Base-by-base conservation (phyloP, 768 basidiomycete species). In the Lenzites betulinus region DNA sequence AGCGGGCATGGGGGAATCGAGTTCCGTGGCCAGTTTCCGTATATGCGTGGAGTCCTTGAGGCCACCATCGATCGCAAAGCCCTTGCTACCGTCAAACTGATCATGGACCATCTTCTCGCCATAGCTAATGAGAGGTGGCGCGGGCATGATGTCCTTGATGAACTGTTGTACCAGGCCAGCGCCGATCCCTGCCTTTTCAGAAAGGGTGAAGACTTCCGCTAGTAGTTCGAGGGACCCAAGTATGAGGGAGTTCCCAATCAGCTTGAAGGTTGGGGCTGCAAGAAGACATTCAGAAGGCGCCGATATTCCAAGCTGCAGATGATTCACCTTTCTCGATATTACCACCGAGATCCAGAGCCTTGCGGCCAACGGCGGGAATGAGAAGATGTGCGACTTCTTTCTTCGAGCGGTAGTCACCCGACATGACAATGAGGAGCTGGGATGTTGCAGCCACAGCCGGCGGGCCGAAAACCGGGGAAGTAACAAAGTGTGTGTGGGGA, bases 21-120 rank as follows among this genome's bases (percentile, higher is more conserved):
- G 76, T 58, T 87, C 83, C 8, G 84, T 79, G 0, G 86, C 84
- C 11, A 95, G 78, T 50, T 80, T 81, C 56, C 89, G 87, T 54
- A 94, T 86, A 70, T 89, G 88, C 81, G 82, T 74, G 0, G 91
- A 88, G 68, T 95, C 93, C 68, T 93, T 93, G 68, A 96, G 85
- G 18, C 92, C 94, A n/a, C 90, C 90, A 47, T 91, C 87, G 50
- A 95, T 83, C 13, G 86, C 77, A 71, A 96, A 95, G 15, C 93
- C 94, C 18, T 75, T 77, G 9, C 80, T 77, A 22, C 85, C 90
- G 58, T 92, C 88, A 68, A 94, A 95, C 35, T 82, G 77, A 73
- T 93, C 87, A 55, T 84, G 76, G 12, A 85, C 75, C 77, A 95
- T 90, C 71, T 86, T 87, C 25, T 84, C 79, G 22, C 83, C 83